phyloP scores from a whole-genome alignment of 1,139 yeast species.

The Debaryomyces udenii region DNA sequence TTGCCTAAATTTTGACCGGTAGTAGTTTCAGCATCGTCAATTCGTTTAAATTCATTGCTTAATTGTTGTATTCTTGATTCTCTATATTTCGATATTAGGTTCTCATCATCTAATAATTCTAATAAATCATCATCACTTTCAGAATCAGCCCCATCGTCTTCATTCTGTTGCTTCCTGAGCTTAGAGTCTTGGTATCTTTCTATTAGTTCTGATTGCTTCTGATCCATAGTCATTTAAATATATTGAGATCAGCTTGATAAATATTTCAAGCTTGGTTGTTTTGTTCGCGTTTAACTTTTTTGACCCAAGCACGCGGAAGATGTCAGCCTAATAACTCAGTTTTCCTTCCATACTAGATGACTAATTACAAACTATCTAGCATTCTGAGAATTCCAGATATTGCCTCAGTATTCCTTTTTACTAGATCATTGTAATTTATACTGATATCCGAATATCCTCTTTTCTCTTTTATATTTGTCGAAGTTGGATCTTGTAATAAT shows the following conservation, averaged over 20 bases:
- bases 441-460: conserved; percentile 9
- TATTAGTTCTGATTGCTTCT: conserved; percentile 34
- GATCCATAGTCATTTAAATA: conserved; percentile 28
- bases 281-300: conserved; percentile 8
- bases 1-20: conserved; percentile 43
- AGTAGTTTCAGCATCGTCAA: conserved; percentile 36
- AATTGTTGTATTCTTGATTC: conserved; percentile 55
- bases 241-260: neutral
- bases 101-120: conserved; percentile 40
- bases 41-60: conserved; percentile 43
- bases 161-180: conserved; percentile 19
- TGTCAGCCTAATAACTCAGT: neutral
- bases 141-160: conserved; percentile 23
- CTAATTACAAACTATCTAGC: conserved; percentile 12
- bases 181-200: conserved; percentile 47
- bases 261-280: conserved; percentile 1
- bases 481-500: conserved; percentile 16
- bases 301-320: conserved; percentile 10
- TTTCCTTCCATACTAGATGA: neutral
- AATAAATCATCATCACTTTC: conserved; percentile 42
- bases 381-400: conserved; percentile 19
- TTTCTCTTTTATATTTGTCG: neutral
- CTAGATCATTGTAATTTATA: conserved; percentile 16
- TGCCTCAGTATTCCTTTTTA: conserved; percentile 19
- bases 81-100: conserved; percentile 36